Conservation (phyloP, 345 rosid genomes). For the Camelina laxa region DNA sequence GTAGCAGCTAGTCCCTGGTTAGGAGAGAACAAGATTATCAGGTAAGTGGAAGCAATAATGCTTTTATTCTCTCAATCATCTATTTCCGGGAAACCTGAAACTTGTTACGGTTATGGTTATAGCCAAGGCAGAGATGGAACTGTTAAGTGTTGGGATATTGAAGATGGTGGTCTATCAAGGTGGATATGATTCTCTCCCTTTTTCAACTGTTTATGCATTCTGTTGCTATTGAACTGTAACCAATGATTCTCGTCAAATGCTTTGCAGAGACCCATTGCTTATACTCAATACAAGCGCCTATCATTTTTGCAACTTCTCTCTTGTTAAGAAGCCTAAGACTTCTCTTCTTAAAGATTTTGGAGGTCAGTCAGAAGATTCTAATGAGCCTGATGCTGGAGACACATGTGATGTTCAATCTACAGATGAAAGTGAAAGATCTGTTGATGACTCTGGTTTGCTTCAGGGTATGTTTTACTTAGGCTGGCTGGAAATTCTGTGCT, state of each 20-base stretch:
- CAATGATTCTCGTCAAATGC: constrained; percentile 19
- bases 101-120: constrained; percentile 12
- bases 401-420: constrained; percentile 29
- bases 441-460: constrained; percentile 41
- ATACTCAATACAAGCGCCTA: constrained; percentile 70
- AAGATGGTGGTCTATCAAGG: constrained; percentile 86
- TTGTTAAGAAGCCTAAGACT: constrained; percentile 60
- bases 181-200: constrained; percentile 8
- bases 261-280: constrained; percentile 61
- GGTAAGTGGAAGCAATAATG: constrained; percentile 44
- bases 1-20: constrained; percentile 63
- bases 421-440: constrained; percentile 38
- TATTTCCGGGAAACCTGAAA: background rate
- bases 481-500: background rate
- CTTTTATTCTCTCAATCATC: background rate
- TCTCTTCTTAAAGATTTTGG: constrained; percentile 40
- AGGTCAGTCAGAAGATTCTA: constrained; percentile 16
- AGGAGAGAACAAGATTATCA: constrained; percentile 74
- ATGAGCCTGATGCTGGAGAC: constrained; percentile 45
- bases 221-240: background rate
- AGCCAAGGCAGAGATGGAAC: constrained; percentile 99
- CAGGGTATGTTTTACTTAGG: constrained; percentile 49
- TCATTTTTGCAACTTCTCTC: constrained; percentile 94
- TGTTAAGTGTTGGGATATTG: constrained; percentile 88
- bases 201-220: constrained; percentile 4